phyloP scores from a whole-genome alignment of 192 early-diverging fungal species.

The Diversispora eburnea region DNA sequence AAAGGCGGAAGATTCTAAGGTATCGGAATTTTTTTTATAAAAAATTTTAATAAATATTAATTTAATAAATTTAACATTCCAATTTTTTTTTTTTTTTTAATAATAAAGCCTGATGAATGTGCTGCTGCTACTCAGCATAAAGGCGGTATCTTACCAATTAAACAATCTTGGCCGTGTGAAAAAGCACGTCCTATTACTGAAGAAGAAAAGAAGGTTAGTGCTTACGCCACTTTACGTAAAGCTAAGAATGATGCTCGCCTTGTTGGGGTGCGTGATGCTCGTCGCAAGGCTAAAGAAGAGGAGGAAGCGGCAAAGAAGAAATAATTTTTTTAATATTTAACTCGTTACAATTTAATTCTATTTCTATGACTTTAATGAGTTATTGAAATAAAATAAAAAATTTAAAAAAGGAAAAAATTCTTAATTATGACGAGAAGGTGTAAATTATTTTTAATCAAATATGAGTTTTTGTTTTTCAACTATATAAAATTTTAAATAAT shows the following conservation, averaged over 20 bases:
- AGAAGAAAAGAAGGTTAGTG: conserved; percentile 51
- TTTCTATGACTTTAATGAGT: too few species aligned
- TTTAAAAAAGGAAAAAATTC: too few species aligned
- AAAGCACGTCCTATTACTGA: conserved; percentile 53
- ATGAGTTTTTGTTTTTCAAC: too few species aligned
- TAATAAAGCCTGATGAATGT: conserved; percentile 44
- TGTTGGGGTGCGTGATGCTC: conserved; percentile 74
- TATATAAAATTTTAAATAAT: too few species aligned
- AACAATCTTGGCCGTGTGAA: conserved; percentile 48
- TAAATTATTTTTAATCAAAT: too few species aligned
- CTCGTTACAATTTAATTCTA: too few species aligned
- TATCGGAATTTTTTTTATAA: conserved; percentile 31
- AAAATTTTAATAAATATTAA: not conserved
- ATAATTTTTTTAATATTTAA: conserved; percentile 25
- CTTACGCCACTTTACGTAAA: conserved; percentile 74
- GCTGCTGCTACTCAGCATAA: conserved; percentile 61
- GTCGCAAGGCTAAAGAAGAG: conserved; percentile 75
- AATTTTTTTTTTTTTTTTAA: not conserved
- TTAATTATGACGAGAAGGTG: too few species aligned
- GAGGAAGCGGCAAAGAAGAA: conserved; percentile 80
- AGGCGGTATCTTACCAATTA: conserved; percentile 64
- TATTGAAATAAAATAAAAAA: too few species aligned
- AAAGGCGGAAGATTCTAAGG: conserved; percentile 71
- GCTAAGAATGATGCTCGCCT: conserved; percentile 70
- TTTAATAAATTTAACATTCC: conserved; percentile 4